phyloP scores from a whole-genome alignment of 148 eudicot genomes.

The Nepenthes mirabilis region DNA sequence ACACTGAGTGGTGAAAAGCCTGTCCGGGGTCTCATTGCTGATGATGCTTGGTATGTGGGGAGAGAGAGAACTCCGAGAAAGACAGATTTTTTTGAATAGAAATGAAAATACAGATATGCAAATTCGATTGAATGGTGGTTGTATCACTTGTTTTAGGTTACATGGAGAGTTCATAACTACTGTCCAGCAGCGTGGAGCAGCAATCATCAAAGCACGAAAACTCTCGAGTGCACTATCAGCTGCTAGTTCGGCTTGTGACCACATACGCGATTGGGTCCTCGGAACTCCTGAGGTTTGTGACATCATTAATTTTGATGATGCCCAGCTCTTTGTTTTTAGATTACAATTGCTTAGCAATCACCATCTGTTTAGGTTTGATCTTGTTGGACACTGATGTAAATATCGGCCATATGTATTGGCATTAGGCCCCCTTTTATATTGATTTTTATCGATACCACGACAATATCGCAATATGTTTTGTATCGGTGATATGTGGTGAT shows the following conservation, averaged over 20 bases:
- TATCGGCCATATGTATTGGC: too few species aligned
- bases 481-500: too few species aligned
- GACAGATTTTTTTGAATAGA: background rate
- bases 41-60: constrained; percentile 65
- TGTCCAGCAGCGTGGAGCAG: constrained; percentile 98
- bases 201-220: constrained; percentile 96
- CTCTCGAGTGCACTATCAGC: constrained; percentile 97
- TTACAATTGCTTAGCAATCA: too few species aligned
- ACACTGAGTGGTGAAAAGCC: constrained; percentile 77
- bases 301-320: background rate
- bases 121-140: background rate
- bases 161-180: constrained; percentile 76
- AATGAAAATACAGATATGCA: background rate
- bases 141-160: constrained; percentile 37
- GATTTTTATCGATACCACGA: too few species aligned
- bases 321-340: background rate
- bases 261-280: constrained; percentile 95
- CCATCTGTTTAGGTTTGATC: too few species aligned
- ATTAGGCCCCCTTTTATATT: too few species aligned
- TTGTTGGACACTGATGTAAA: too few species aligned
- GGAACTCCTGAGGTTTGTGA: constrained; percentile 91
- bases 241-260: constrained; percentile 94
- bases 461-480: too few species aligned
- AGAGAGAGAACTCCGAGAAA: background rate
- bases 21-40: constrained; percentile 75